Percentiles rank a stretch among this genome's conserved stretches.
These are phyloP conservation scores for Anthostomella pinea DNA, from an alignment of 2,329 filamentous ascomycete genomes.

Conservation along the genomic window DNA sequence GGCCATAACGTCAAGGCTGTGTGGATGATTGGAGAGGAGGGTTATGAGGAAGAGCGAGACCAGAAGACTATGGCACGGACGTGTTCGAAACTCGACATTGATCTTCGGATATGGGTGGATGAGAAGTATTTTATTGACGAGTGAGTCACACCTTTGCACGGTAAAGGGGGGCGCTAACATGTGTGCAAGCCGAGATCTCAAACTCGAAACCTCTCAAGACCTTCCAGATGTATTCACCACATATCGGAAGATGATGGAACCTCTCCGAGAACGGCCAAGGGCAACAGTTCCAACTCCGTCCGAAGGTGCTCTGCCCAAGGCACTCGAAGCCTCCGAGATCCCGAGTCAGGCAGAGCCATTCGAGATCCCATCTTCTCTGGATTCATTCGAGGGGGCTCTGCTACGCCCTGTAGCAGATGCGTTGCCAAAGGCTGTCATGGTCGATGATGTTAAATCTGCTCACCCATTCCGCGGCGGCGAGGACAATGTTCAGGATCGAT, in stretches of 20 bases:
- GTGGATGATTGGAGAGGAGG: constrained; percentile 73
- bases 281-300: constrained; percentile 51
- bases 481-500: constrained; percentile 52
- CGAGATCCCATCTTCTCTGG: constrained; percentile 53
- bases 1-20: constrained; percentile 55
- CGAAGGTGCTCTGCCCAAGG: constrained; percentile 51
- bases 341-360: constrained; percentile 63
- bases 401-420: constrained; percentile 54
- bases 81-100: constrained; percentile 50
- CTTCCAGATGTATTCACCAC: constrained; percentile 74
- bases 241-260: constrained; percentile 71
- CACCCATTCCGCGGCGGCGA: constrained; percentile 71
- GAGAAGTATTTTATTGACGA: constrained; percentile 80
- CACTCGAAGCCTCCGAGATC: constrained; percentile 48
- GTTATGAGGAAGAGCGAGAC: constrained; percentile 66
- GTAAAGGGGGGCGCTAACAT: no score
- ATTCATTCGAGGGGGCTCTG: constrained; percentile 53
- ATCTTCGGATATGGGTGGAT: constrained; percentile 66
- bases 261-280: constrained; percentile 63
- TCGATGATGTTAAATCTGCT: constrained; percentile 50
- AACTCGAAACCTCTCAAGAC: constrained; percentile 53
- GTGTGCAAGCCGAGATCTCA: constrained; percentile 60
- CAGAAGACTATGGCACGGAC: constrained; percentile 53
- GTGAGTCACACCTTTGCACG: constrained; percentile 52
- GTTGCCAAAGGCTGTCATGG: constrained; percentile 48